Evolutionary conservation across 176 grass and related monocot genomes (phyloP).

Genomic region (Raddia distichophylla): DNA sequence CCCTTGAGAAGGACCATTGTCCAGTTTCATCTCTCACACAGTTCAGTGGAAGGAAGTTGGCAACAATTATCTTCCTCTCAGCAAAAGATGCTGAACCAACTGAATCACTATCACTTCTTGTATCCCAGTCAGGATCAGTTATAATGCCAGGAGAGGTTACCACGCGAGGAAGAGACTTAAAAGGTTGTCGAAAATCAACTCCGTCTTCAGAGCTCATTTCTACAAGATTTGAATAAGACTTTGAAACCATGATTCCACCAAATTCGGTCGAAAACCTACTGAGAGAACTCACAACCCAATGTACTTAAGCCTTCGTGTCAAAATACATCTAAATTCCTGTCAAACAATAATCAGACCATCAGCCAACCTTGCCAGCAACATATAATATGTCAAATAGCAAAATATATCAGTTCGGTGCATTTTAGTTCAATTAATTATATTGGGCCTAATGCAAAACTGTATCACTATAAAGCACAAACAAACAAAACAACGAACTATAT

Average conservation of each 20-base stretch:
- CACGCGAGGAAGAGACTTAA: conserved; percentile 74
- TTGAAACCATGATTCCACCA: conserved; percentile 64
- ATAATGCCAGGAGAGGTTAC: conserved; percentile 81
- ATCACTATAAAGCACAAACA: conserved; percentile 7
- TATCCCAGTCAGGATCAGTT: conserved; percentile 68
- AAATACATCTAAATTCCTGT: conserved; percentile 25
- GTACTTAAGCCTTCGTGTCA: neutral
- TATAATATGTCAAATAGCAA: neutral
- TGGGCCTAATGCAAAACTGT: neutral
- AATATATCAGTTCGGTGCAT: conserved; percentile 16
- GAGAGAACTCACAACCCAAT: neutral
- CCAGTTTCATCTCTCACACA: conserved; percentile 71
- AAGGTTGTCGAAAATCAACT: conserved; percentile 59
- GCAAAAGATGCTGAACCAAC: conserved; percentile 44
- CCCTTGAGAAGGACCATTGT: conserved; percentile 67
- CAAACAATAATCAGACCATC: conserved; percentile 25
- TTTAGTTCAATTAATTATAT: conserved; percentile 21
- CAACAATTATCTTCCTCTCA: conserved; percentile 90
- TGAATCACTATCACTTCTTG: conserved; percentile 61
- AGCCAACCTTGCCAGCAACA: neutral
- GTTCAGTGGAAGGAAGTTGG: conserved; percentile 88
- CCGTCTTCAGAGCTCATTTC: conserved; percentile 51
- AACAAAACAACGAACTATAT: neutral
- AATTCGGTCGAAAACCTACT: neutral
- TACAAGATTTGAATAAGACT: conserved; percentile 84